Evolutionary conservation across 768 basidiomycete species (phyloP), one percentile per base, ranked within the genome.

Genomic region (Rhizopogon sp.): DNA sequence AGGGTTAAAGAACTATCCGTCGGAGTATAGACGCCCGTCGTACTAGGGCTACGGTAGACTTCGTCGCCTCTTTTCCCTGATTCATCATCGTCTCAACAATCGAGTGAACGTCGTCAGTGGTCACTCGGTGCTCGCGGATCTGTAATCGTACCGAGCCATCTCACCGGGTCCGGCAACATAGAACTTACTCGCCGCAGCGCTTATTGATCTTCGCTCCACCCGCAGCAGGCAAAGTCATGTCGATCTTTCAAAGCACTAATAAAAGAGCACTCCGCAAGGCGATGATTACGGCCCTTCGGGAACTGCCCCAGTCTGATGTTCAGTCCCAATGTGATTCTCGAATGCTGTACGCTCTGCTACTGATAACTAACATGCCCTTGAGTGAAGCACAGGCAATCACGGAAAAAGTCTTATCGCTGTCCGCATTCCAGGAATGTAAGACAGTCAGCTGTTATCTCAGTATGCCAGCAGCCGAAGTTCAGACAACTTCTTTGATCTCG

Each of bases 361-460:
- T 60, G 56, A 58, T 22, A 17, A 40, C 29, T 39, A 22, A 50
- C 39, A 49, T 28, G 43, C 39, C 55, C 55, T 31, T 7, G 20
- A 20, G 37, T 51, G 56, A 46, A 69, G 67, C 66, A 45, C 60
- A 65, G 54, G 62, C 60, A 31, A 76, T 89, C 50, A 67, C 76
- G 6, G 64, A 67, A 11, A 74, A 72, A 55, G 71, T 90, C 29
- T 60, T 84, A 17, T 64, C 76, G 0, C 67, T 83, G 16, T 73
- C 84, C 2, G 73, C 75, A 8, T 86, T 90, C 61, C 67, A 74
- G 37, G 62, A 62, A 39, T 77, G 76, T 50, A 75, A 68, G 50
- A 73, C 74, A 5, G 66, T 90, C 31, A 84, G 87, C 71, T 92
- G 90, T 67, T 92, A 87, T 66, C 74, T 92, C 41, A 90, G 82